phyloP scores from a whole-genome alignment of 441 rosid genomes.

The Erodium texanum region DNA sequence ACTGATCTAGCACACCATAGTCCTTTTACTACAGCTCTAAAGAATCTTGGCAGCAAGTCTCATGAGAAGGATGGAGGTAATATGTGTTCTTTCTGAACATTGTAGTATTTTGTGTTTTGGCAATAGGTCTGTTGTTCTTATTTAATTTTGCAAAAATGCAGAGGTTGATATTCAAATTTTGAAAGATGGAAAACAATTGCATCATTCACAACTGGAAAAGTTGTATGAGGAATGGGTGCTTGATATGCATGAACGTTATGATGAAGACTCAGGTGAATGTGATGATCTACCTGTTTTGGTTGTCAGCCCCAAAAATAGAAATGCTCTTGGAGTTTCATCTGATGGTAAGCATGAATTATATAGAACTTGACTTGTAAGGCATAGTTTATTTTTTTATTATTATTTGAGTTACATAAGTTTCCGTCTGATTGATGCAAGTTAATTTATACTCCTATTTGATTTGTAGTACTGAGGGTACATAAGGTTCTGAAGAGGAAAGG shows the following conservation, averaged over 20 bases:
- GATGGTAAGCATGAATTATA: slow-evolving; percentile 36
- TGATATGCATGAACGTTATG: slow-evolving; percentile 51
- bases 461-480: slow-evolving; percentile 59
- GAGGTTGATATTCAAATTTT: slow-evolving; percentile 34
- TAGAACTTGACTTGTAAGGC: slow-evolving; percentile 5
- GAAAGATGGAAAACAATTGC: slow-evolving; percentile 27
- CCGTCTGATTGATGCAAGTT: slow-evolving; percentile 7
- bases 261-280: slow-evolving; percentile 52
- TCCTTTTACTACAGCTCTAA: slow-evolving; percentile 39
- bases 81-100: not conserved
- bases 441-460: slow-evolving; percentile 11
- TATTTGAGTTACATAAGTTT: slow-evolving; percentile 3
- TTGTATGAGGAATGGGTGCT: slow-evolving; percentile 58
- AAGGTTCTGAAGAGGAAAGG: slow-evolving; percentile 37
- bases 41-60: slow-evolving; percentile 32
- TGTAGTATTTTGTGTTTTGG: not conserved
- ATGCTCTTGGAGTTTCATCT: slow-evolving; percentile 42
- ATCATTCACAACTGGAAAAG: slow-evolving; percentile 39
- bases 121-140: not conserved
- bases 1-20: slow-evolving; percentile 42
- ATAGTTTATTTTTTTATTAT: not conserved
- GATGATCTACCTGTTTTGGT: slow-evolving; percentile 50
- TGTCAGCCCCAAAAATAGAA: slow-evolving; percentile 34
- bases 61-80: slow-evolving; percentile 37
- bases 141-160: slow-evolving; percentile 16